These are phyloP conservation scores for Solanum sitiens DNA, from an alignment of 257 asterid species.

Conservation along the genomic window DNA sequence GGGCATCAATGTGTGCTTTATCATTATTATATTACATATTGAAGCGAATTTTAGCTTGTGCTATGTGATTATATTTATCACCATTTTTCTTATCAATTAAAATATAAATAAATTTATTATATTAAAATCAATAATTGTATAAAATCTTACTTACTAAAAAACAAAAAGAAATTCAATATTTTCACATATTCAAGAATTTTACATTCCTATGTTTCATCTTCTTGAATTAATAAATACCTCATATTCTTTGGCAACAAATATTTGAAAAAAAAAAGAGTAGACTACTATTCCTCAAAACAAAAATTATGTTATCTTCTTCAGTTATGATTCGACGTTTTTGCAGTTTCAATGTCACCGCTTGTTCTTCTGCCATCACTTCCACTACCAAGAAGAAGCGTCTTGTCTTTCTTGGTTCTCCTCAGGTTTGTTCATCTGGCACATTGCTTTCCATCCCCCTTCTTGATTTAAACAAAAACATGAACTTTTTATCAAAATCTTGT, in stretches of 20 bases:
- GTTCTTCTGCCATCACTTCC: conserved; percentile 13
- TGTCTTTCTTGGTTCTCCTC: conserved; percentile 79
- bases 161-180: neutral
- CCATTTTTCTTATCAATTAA: neutral
- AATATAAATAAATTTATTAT: too few relatives aligned
- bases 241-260: neutral
- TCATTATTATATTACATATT: neutral
- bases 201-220: neutral
- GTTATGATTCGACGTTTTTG: conserved; percentile 65
- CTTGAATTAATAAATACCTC: neutral
- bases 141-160: too few relatives aligned
- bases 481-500: neutral
- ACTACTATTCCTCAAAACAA: neutral
- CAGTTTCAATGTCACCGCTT: conserved; percentile 36
- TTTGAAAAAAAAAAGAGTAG: neutral
- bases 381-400: conserved; percentile 51
- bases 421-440: conserved; percentile 15
- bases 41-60: neutral
- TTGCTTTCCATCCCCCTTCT: neutral
- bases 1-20: too few relatives aligned
- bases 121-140: too few relatives aligned
- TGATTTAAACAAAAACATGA: neutral
- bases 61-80: neutral
- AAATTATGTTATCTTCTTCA: conserved; percentile 46
- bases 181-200: neutral